These are phyloP conservation scores for Metarhizium album DNA, from an alignment of 2,329 filamentous ascomycete species.

Conservation along the genomic window DNA sequence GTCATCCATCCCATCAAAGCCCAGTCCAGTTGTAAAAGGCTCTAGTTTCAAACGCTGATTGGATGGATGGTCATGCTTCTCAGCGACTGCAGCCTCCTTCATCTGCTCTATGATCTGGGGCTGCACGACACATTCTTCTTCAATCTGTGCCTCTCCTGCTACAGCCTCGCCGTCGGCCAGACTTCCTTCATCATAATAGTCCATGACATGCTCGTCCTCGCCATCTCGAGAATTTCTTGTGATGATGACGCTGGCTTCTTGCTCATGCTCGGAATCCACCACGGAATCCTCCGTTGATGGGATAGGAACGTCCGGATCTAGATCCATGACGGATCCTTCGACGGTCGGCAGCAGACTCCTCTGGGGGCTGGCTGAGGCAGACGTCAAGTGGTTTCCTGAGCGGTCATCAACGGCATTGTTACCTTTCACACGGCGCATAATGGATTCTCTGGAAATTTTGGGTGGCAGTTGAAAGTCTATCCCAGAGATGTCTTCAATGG, in stretches of 20 bases:
- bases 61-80: conserved; percentile 11
- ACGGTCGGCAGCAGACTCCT: conserved; percentile 34
- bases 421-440: conserved; percentile 76
- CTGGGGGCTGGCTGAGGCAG: conserved; percentile 46
- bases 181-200: conserved; percentile 51
- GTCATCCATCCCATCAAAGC: conserved; percentile 9
- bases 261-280: conserved; percentile 42
- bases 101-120: background rate
- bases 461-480: conserved; percentile 58
- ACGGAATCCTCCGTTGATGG: conserved; percentile 70
- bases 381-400: conserved; percentile 54
- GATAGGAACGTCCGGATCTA: conserved; percentile 84
- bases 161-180: conserved; percentile 45
- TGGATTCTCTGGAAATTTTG: conserved; percentile 87
- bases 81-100: background rate
- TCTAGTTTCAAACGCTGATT: conserved; percentile 8
- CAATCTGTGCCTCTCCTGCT: conserved; percentile 12
- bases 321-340: conserved; percentile 12
- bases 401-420: conserved; percentile 43
- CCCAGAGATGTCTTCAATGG: conserved; percentile 47
- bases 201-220: conserved; percentile 49
- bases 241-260: conserved; percentile 53
- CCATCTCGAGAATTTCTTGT: conserved; percentile 54
- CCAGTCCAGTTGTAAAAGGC: conserved; percentile 25
- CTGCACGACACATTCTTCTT: background rate